phyloP scores from a whole-genome alignment of 345 rosid genomes.

The Rhodomyrtus tomentosa region DNA sequence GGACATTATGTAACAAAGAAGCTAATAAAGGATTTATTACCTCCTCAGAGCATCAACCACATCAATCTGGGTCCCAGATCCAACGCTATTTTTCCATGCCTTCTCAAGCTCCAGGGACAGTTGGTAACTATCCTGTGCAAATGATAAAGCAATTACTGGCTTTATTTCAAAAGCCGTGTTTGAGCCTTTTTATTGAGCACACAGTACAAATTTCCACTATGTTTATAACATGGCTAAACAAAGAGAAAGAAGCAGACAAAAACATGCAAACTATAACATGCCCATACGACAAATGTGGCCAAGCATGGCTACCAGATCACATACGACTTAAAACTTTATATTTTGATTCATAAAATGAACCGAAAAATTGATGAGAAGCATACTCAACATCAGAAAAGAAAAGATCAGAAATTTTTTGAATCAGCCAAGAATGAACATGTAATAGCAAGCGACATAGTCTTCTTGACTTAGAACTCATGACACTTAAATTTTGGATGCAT shows the following conservation, averaged over 20 bases:
- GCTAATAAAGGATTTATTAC: conserved; percentile 13
- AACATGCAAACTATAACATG: not conserved
- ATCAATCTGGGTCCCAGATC: conserved; percentile 44
- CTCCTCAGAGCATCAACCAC: conserved; percentile 63
- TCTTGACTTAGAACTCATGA: not conserved
- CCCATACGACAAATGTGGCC: not conserved
- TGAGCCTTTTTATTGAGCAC: not conserved
- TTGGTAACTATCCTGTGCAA: conserved; percentile 72
- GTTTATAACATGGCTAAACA: not conserved
- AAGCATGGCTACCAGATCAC: not conserved
- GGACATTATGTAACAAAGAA: not conserved
- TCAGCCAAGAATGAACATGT: not conserved
- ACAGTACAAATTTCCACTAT: not conserved
- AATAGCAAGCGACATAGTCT: not conserved
- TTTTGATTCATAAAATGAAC: not conserved
- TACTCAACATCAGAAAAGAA: not conserved
- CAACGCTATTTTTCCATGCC: conserved; percentile 50
- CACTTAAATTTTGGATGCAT: not conserved
- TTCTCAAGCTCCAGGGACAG: conserved; percentile 74
- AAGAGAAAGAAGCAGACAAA: not conserved
- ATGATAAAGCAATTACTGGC: not conserved
- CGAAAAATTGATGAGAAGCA: not conserved
- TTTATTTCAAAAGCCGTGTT: not conserved
- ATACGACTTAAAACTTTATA: not conserved
- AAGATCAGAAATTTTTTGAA: not conserved